These are phyloP conservation scores for Phyllosticta citrichinensis DNA, from an alignment of 2,329 filamentous ascomycete genomes.

Conservation along the genomic window DNA sequence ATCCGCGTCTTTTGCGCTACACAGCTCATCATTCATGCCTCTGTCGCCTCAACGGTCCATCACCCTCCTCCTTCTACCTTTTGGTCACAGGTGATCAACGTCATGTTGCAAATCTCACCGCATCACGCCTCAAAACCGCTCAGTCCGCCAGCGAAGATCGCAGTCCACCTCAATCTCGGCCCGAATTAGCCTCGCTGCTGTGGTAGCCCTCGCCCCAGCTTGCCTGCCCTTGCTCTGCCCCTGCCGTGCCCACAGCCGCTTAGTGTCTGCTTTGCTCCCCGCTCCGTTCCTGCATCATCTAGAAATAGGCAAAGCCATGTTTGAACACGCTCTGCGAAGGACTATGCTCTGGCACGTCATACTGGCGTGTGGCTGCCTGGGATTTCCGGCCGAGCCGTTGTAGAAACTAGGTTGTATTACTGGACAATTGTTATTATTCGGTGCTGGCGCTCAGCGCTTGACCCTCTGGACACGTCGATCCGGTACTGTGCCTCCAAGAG, in stretches of 20 bases:
- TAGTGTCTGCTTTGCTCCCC: background rate
- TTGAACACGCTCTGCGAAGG: background rate
- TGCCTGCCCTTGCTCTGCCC: background rate
- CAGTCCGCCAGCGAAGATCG: constrained; percentile 8
- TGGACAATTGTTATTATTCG: background rate
- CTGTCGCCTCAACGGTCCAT: background rate
- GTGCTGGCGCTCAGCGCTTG: background rate
- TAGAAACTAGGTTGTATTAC: background rate
- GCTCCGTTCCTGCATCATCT: background rate
- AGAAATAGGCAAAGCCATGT: background rate
- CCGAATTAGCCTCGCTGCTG: constrained; percentile 3
- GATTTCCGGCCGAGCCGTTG: no score
- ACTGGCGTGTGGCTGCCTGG: no score
- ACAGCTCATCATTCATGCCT: background rate
- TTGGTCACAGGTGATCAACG: background rate
- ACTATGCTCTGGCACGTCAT: no score
- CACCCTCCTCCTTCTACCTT: background rate
- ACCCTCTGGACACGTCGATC: background rate
- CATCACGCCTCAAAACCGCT: constrained; percentile 1
- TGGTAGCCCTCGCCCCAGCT: background rate
- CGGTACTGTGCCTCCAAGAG: background rate
- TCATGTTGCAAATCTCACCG: constrained; percentile 7
- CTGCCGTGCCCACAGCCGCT: background rate
- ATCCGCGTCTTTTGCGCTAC: background rate
- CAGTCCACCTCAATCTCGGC: constrained; percentile 9